Evolutionary conservation across 352 stramenopile genomes (phyloP).

Genomic region (Globisporangium alternatum): DNA sequence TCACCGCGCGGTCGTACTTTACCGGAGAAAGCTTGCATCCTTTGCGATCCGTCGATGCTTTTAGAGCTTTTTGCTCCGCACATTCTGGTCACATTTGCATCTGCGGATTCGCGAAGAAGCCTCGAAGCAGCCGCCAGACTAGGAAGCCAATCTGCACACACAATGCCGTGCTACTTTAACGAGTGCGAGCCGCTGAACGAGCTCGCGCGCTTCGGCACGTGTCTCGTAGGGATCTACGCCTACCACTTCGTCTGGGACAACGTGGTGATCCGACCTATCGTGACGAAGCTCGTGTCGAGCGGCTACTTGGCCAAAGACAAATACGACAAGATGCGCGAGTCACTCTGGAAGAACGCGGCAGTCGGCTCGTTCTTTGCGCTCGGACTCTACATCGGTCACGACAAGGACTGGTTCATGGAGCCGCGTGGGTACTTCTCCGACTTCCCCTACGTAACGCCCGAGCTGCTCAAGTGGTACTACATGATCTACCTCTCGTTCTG

Average conservation of each 20-base stretch:
- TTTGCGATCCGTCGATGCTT: background rate
- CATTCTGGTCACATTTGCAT: constrained; percentile 5
- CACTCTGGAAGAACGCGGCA: constrained; percentile 77
- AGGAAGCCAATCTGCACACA: background rate
- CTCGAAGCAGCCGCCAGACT: background rate
- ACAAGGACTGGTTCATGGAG: constrained; percentile 75
- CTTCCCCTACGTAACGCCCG: constrained; percentile 44
- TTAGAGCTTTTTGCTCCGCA: too few relatives aligned
- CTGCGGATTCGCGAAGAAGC: background rate
- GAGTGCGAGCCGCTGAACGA: constrained; percentile 55
- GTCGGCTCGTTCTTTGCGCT: constrained; percentile 62
- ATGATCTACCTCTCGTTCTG: constrained; percentile 84
- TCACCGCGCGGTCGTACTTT: background rate
- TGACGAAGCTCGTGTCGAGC: constrained; percentile 38
- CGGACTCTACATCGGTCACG: constrained; percentile 55
- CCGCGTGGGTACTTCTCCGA: constrained; percentile 61
- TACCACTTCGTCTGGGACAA: constrained; percentile 76
- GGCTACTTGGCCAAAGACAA: constrained; percentile 53
- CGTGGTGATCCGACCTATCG: constrained; percentile 52
- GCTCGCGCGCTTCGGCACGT: constrained; percentile 53
- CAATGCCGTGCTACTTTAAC: constrained; percentile 72
- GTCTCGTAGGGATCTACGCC: constrained; percentile 52
- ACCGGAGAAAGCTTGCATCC: background rate
- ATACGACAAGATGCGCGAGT: constrained; percentile 82
- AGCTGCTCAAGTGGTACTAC: constrained; percentile 78